Evolutionary conservation across 305 asterid species (phyloP).

Genomic region (Fraxinus xanthoxyloides): DNA sequence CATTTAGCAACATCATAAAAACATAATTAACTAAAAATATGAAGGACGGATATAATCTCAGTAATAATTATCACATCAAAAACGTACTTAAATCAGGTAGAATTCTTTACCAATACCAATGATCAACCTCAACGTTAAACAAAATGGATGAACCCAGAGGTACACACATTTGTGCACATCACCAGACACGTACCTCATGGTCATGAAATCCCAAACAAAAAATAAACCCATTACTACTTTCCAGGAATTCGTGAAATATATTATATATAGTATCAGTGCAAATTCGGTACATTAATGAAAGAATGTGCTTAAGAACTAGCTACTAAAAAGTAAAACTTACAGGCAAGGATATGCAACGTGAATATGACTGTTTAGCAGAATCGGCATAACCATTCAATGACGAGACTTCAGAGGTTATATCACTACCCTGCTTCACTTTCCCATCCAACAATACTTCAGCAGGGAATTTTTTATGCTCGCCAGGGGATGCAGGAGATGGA

Average conservation of each 20-base stretch:
- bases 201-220: not conserved
- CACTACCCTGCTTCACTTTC: slow-evolving; percentile 12
- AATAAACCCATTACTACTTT: not conserved
- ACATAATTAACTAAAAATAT: not conserved
- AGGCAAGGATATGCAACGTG: slow-evolving; percentile 18
- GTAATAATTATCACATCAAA: not conserved
- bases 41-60: not conserved
- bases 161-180: not conserved
- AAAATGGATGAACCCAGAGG: not conserved
- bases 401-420: slow-evolving; percentile 8
- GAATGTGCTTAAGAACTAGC: not conserved
- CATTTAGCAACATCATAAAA: not conserved
- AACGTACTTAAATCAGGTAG: not conserved
- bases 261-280: not conserved
- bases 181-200: not conserved
- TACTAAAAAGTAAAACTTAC: slow-evolving; percentile 28
- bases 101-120: not conserved
- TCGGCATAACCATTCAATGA: slow-evolving; percentile 9
- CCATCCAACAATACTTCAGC: slow-evolving; percentile 16
- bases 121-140: not conserved
- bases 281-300: not conserved
- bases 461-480: slow-evolving; percentile 12
- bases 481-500: slow-evolving; percentile 19
- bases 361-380: slow-evolving; percentile 12
- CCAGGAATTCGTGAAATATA: not conserved